Evolutionary conservation across 495 filamentous ascomycete species (phyloP), one percentile per base, ranked within the genome.

Genomic region (Penicillium robsamsonii): DNA sequence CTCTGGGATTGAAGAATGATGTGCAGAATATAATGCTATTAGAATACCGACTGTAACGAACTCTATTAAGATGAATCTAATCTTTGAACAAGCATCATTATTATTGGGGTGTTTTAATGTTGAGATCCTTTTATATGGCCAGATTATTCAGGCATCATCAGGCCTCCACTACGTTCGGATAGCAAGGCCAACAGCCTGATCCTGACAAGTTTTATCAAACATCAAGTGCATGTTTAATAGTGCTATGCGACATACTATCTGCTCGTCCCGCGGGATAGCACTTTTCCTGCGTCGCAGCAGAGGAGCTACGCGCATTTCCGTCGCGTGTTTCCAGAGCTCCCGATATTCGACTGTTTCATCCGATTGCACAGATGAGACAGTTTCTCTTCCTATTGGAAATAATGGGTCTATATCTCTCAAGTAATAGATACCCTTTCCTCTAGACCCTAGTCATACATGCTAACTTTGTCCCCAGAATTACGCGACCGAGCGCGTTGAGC

Each of bases 161-260:
- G 51, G 51, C 51, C 22, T n/a, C 25, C 20, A 44, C 15, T 17
- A 6, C 5, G 6, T 41, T 35, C 48, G 48, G 48, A 50, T 41
- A 51, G 5, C 50, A 33, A 83, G 77, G 67, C 79, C 82, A 22
- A 82, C 79, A 10, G 59, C 69, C 0, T 62, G 59, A 11, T 70
- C 66, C 48, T 29, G 24, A 25, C 43, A 79, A 71, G 54, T 68
- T 68, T 24, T 22, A 29, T 30, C 29, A 22, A 35, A 48, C 53
- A 31, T 27, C 35, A 33, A 55, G 20, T 15, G 18, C 37, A n/a
- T 12, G 13, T 5, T 40, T 7, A 20, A 51, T 37, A 31, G 33
- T 33, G 45, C 44, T 44, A 67, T 67, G 65, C 59, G 59, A 55
- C 18, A 42, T 30, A 25, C 56, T 11, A 41, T 52, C 20, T 48